Conservation (phyloP, 305 asterid species). For the Fraxinus platypoda region DNA sequence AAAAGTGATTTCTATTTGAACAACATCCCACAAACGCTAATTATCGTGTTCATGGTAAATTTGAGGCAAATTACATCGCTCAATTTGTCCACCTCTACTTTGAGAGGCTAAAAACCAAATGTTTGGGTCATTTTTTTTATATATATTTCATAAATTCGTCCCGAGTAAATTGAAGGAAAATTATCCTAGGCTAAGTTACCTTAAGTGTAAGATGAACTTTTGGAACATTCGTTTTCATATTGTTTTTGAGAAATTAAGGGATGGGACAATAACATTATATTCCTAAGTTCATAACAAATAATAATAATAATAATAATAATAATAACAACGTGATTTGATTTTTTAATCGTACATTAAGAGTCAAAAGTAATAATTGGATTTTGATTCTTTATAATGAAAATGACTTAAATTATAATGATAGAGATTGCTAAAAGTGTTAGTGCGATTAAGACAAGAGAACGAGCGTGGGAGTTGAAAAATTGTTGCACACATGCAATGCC, state of each 20-base stretch:
- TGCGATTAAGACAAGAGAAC: slow-evolving; percentile 21
- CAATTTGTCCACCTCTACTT: background rate
- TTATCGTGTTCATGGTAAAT: background rate
- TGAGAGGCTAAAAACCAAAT: background rate
- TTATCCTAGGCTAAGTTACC: background rate
- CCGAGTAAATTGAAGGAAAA: too few species aligned
- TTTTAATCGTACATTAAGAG: background rate
- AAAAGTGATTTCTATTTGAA: background rate
- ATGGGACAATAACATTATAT: background rate
- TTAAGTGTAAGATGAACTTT: background rate
- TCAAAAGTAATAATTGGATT: slow-evolving; percentile 11
- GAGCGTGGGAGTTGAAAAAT: slow-evolving; percentile 3
- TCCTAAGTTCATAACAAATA: background rate
- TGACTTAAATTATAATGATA: slow-evolving; percentile 33
- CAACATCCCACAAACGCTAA: background rate
- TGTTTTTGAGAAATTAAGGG: too few species aligned
- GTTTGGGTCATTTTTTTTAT: background rate
- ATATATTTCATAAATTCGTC: background rate
- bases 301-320: too few species aligned
- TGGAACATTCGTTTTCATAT: background rate
- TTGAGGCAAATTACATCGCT: background rate
- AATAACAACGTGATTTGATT: background rate
- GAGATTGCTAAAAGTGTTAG: slow-evolving; percentile 25
- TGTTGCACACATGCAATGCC: slow-evolving; percentile 2
- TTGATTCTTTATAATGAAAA: slow-evolving; percentile 21